Base-by-base conservation (phyloP, 2,329 filamentous ascomycete species). In the Paracorniculantispora psalliotae region DNA sequence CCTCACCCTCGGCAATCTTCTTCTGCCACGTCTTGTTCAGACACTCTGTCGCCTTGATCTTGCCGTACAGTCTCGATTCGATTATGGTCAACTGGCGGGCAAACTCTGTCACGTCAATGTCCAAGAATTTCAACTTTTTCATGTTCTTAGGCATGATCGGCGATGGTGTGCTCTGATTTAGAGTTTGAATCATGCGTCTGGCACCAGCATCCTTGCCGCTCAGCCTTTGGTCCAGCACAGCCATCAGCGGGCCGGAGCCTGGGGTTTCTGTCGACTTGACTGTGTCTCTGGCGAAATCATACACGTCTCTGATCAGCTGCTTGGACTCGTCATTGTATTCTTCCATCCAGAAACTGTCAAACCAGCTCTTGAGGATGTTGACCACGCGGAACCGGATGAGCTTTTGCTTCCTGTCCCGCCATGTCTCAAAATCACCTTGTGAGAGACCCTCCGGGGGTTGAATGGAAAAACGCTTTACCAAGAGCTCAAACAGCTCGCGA, bases 1-100 rank as follows among this genome's bases (percentile, higher is more conserved):
- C 83, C 63, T 92, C 89, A 61, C 88, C 88, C 35, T 92, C 89
- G 9, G 78, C 83, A 60, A 96, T 81, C 78, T 97, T 97, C 82
- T 96, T 97, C 75, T 96, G 92, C 94, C 94, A 99, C 5, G 92
- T 97, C 80, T 99, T 99, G 76, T 96, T 97, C 62, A 99, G 78
- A 72, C 93, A 97, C 73, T 99, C 94, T 0, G 91, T 94, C 0
- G 93, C 90, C 73, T 93, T 93, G 73, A 99, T 96, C 77, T 96
- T 97, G 66, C 89, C 91, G 69, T 97, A 99, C 1, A 97, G 81
- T 62, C 89, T 89, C 2, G 92, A 96, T 73, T 99, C 94, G 63
- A 97, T 96, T 64, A 99, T 94, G 0, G 94, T 99, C 63, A 99
- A 81, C 73, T 99, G 94, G 50, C 94, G 87, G n/a, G 94, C 94